A percentile compares a stretch with the other conserved stretches of the same genome.
Evolutionary conservation across 371 early-diverging fungal species (phyloP).

Genomic region (Syncephalis fuscata): DNA sequence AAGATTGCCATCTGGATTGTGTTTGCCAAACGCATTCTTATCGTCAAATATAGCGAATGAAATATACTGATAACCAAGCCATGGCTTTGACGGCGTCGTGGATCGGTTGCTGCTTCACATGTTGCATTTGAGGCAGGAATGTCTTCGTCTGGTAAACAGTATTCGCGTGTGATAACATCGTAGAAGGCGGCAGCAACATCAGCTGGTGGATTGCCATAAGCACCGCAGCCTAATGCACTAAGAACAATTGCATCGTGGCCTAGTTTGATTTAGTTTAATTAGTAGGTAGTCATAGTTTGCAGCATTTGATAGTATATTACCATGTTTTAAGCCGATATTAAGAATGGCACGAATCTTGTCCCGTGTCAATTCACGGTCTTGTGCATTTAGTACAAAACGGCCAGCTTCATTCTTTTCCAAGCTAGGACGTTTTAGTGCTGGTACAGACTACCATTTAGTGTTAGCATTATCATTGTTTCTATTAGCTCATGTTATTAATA

Average conservation of each 20-base stretch:
- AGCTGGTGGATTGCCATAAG: constrained; percentile 17
- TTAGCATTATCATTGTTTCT: not conserved
- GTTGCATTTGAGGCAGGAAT: not conserved
- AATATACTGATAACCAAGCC: constrained; percentile 4
- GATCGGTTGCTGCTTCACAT: no score
- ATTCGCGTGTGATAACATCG: constrained; percentile 16
- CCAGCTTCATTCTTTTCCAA: not conserved
- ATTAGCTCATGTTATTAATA: not conserved
- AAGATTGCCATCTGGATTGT: constrained; percentile 6
- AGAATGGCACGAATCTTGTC: constrained; percentile 7
- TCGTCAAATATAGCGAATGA: constrained; percentile 8
- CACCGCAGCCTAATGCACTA: constrained; percentile 23
- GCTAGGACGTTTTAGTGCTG: constrained; percentile 4
- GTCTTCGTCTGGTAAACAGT: constrained; percentile 14
- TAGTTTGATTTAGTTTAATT: constrained; percentile 1
- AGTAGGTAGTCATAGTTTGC: not conserved
- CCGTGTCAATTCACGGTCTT: constrained; percentile 2
- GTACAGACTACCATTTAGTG: constrained; percentile 1
- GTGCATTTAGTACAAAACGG: constrained; percentile 1
- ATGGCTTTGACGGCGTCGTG: no score
- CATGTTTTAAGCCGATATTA: constrained; percentile 9
- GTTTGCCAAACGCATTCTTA: not conserved
- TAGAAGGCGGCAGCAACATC: constrained; percentile 16
- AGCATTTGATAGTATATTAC: constrained; percentile 1
- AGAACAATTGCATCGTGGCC: constrained; percentile 21